phyloP scores from a whole-genome alignment of 1,139 yeast genomes.

The Pichia sp. region DNA sequence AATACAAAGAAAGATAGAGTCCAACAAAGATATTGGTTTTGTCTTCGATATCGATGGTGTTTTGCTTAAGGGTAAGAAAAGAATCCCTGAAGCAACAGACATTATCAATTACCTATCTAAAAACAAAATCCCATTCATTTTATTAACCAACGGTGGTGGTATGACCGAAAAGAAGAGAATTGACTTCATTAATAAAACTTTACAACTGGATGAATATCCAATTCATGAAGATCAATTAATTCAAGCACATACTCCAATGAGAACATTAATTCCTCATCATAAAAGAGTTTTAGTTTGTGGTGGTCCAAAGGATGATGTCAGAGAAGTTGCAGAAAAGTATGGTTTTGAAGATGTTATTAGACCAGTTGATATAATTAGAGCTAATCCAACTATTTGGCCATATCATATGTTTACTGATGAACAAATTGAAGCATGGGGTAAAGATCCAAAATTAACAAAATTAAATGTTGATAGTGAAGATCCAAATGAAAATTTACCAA shows the following conservation, averaged over 20 bases:
- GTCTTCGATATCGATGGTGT: conserved; percentile 74
- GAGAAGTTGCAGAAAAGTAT: conserved; percentile 66
- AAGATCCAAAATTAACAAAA: conserved; percentile 22
- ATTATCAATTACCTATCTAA: conserved; percentile 55
- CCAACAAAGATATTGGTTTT: conserved; percentile 22
- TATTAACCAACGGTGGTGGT: conserved; percentile 95
- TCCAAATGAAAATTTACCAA: conserved; percentile 32
- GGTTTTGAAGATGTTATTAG: conserved; percentile 78
- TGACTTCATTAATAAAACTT: conserved; percentile 42
- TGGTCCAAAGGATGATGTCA: conserved; percentile 63
- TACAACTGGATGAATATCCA: conserved; percentile 35
- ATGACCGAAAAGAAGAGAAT: conserved; percentile 59
- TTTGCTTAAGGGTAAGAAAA: conserved; percentile 65
- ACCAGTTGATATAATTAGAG: conserved; percentile 63
- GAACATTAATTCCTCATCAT: conserved; percentile 47
- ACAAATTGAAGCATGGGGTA: conserved; percentile 41
- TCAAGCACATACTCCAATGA: conserved; percentile 90
- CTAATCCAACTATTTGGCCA: conserved; percentile 63
- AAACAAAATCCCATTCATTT: conserved; percentile 65
- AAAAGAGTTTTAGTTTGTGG: conserved; percentile 76
- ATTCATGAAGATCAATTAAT: conserved; percentile 63
- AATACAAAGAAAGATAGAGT: conserved; percentile 6
- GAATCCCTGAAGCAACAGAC: conserved; percentile 60
- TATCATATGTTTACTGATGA: conserved; percentile 48
- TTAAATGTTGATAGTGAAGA: conserved; percentile 29